Evolutionary conservation across 2,329 filamentous ascomycete genomes (phyloP).

Genomic region (Lachnellula hyalina): DNA sequence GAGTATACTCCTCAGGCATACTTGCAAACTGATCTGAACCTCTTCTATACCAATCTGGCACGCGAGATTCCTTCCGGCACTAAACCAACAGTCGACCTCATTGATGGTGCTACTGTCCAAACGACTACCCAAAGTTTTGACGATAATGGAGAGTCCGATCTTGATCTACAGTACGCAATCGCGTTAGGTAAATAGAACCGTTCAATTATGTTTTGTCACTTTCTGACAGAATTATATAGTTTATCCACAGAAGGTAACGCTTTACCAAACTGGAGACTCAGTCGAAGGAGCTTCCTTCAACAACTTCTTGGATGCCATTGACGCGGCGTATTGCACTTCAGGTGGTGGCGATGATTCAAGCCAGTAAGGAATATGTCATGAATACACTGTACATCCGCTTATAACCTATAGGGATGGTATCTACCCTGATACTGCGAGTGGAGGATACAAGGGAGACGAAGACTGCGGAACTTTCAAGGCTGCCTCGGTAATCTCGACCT

Average conservation of each 20-base stretch:
- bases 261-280: conserved; percentile 43
- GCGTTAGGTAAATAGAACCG: conserved; percentile 29
- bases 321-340: conserved; percentile 42
- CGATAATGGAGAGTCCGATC: conserved; percentile 37
- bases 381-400: neutral
- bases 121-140: conserved; percentile 33
- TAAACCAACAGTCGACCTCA: conserved; percentile 18
- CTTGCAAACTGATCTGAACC: conserved; percentile 43
- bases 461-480: conserved; percentile 41
- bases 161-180: conserved; percentile 40
- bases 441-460: conserved; percentile 36
- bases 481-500: conserved; percentile 51
- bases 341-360: conserved; percentile 37
- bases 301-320: conserved; percentile 36
- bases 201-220: neutral
- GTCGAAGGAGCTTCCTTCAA: conserved; percentile 25
- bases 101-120: conserved; percentile 28
- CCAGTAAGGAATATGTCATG: neutral
- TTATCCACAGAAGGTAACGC: conserved; percentile 44
- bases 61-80: conserved; percentile 35
- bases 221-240: conserved; percentile 19
- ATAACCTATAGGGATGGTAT: conserved; percentile 30
- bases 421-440: conserved; percentile 30
- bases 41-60: conserved; percentile 43
- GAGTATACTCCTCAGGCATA: conserved; percentile 51